Percentiles rank a stretch among this genome's conserved stretches.
phyloP scores from a whole-genome alignment of 2,329 filamentous ascomycete genomes.

The Pseudogymnoascus sp. region DNA sequence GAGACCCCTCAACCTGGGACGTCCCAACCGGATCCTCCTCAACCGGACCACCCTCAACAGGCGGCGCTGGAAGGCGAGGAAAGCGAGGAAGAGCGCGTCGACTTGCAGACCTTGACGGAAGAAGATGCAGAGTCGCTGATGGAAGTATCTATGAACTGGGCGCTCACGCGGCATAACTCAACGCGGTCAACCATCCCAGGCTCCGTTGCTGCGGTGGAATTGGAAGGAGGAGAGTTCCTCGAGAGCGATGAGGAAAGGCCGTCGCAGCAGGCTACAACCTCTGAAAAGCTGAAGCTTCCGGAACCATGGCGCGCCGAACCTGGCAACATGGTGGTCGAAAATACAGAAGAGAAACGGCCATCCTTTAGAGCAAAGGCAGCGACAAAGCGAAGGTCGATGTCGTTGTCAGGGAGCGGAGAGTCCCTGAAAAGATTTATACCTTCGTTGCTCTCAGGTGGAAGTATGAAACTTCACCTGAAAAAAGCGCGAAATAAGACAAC shows the following conservation, averaged over 20 bases:
- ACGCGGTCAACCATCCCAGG: neutral
- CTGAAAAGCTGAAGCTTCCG: neutral
- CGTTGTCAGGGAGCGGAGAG: constrained; percentile 46
- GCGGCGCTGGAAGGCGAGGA: neutral
- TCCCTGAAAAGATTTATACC: constrained; percentile 46
- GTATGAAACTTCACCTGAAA: neutral
- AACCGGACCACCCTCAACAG: neutral
- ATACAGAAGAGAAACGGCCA: constrained; percentile 26
- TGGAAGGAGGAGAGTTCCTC: constrained; percentile 38
- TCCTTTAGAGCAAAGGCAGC: neutral
- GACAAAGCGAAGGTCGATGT: constrained; percentile 37
- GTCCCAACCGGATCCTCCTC: neutral
- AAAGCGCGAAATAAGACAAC: neutral
- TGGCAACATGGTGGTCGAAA: constrained; percentile 30
- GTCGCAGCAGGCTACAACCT: constrained; percentile 12
- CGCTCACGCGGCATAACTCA: constrained; percentile 47
- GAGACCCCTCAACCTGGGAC: too few species aligned
- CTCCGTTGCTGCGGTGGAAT: constrained; percentile 41
- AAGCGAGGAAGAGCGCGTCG: neutral
- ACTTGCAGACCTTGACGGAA: constrained; percentile 21
- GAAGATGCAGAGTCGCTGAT: constrained; percentile 53
- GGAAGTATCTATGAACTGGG: constrained; percentile 49
- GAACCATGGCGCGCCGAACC: constrained; percentile 36
- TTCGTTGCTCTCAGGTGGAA: neutral
- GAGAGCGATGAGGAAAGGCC: constrained; percentile 28